Percentiles rank a stretch among this genome's conserved stretches.
These are phyloP conservation scores for Trichoderma koningii DNA, from an alignment of 2,329 filamentous ascomycete genomes.

Conservation along the genomic window DNA sequence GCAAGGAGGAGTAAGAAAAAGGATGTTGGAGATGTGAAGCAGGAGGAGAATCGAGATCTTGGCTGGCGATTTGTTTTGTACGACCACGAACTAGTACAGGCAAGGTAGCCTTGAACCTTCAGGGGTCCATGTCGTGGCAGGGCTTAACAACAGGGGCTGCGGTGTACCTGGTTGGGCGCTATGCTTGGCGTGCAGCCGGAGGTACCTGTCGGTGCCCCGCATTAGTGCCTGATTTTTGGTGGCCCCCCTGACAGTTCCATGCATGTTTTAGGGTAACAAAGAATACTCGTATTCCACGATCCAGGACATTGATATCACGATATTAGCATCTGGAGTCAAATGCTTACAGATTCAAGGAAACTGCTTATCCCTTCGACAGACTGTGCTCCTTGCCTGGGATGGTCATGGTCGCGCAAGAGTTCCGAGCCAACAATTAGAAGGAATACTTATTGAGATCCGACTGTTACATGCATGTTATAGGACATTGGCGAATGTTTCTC, in stretches of 20 bases:
- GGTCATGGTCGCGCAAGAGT: no score
- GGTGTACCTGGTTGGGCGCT: neutral
- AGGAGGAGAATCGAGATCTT: neutral
- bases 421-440: no score
- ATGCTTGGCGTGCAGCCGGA: neutral
- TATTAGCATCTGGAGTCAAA: neutral
- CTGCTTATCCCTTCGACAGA: no score
- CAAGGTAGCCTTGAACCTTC: neutral
- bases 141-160: conserved; percentile 6
- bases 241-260: neutral
- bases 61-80: neutral
- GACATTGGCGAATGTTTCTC: no score
- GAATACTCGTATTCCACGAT: neutral
- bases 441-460: no score
- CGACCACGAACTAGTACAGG: neutral
- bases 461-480: no score
- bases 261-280: no score
- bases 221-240: conserved; percentile 9
- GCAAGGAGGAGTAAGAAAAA: neutral
- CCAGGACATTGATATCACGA: neutral
- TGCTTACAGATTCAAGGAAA: no score
- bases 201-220: conserved; percentile 13
- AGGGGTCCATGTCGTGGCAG: conserved; percentile 9
- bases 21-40: neutral
- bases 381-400: no score